phyloP scores from a whole-genome alignment of 1,284 basidiomycete genomes.

The Somion occarium region DNA sequence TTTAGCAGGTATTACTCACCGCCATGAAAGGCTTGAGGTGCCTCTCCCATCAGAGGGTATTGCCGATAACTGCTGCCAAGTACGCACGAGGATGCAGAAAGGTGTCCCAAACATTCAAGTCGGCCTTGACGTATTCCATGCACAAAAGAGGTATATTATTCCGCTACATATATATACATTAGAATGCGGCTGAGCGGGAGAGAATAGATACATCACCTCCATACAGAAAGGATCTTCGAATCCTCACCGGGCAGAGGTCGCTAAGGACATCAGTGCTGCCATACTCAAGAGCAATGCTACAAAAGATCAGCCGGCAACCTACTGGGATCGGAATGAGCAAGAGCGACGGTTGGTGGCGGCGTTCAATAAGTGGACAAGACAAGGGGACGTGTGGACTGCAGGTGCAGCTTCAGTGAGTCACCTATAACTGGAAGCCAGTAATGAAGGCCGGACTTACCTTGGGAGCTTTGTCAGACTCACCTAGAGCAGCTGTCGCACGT shows the following conservation, averaged over 20 bases:
- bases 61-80: slow-evolving; percentile 23
- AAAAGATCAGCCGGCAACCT: slow-evolving; percentile 10
- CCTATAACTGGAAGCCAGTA: not conserved
- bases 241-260: slow-evolving; percentile 8
- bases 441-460: not conserved
- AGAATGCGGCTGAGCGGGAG: not conserved
- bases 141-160: no score
- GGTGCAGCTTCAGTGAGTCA: slow-evolving; percentile 14
- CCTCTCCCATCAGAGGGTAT: slow-evolving; percentile 15
- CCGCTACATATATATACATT: slow-evolving; percentile 9
- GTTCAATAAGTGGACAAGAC: slow-evolving; percentile 16
- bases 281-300: slow-evolving; percentile 14
- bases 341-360: slow-evolving; percentile 7
- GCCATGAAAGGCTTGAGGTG: slow-evolving; percentile 12
- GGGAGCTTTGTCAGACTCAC: slow-evolving; percentile 12
- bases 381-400: slow-evolving; percentile 19
- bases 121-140: slow-evolving; percentile 15
- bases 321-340: slow-evolving; percentile 16
- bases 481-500: slow-evolving; percentile 22
- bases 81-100: slow-evolving; percentile 10
- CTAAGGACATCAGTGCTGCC: slow-evolving; percentile 11
- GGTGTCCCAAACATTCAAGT: slow-evolving; percentile 10
- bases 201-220: slow-evolving; percentile 9
- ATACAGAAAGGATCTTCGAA: slow-evolving; percentile 8
- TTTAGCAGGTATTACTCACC: slow-evolving; percentile 13